phyloP scores from a whole-genome alignment of 768 basidiomycete species.

The Tylopilus felleus region DNA sequence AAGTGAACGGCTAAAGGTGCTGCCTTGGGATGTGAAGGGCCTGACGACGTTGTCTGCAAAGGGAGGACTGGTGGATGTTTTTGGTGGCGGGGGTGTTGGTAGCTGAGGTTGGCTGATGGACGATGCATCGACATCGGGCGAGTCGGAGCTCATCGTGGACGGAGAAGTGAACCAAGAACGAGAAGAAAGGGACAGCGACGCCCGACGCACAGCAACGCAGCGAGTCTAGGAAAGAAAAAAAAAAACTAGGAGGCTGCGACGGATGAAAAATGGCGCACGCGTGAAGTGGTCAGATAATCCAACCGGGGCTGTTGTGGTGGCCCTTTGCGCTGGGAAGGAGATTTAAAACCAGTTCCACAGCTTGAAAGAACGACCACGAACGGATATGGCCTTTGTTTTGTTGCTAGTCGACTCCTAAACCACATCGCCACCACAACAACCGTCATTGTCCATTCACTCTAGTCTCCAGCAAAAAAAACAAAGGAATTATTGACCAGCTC shows the following conservation, averaged over 20 bases:
- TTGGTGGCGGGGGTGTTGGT: slow-evolving; percentile 3
- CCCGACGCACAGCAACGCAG: not conserved
- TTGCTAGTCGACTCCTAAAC: no score
- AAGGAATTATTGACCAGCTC: no score
- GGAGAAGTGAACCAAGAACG: not conserved
- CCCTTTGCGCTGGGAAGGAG: no score
- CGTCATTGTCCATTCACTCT: no score
- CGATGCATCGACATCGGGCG: not conserved
- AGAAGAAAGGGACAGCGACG: not conserved
- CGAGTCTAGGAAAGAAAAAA: not conserved
- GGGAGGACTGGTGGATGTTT: slow-evolving; percentile 17
- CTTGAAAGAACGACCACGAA: no score
- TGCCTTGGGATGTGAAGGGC: slow-evolving; percentile 30
- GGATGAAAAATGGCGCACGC: not conserved
- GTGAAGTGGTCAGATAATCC: not conserved
- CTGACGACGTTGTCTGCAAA: slow-evolving; percentile 26
- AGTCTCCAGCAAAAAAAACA: no score
- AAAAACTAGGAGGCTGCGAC: not conserved
- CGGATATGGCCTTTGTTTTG: no score
- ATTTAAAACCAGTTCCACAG: no score
- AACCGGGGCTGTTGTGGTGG: no score
- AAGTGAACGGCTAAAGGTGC: slow-evolving; percentile 8
- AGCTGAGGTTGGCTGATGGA: not conserved
- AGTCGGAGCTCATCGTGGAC: not conserved
- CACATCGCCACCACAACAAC: no score